Evolutionary conservation across 805 yeast species (phyloP), one percentile per base, ranked within the genome.

Genomic region (Myxozyma lipomycoides): DNA sequence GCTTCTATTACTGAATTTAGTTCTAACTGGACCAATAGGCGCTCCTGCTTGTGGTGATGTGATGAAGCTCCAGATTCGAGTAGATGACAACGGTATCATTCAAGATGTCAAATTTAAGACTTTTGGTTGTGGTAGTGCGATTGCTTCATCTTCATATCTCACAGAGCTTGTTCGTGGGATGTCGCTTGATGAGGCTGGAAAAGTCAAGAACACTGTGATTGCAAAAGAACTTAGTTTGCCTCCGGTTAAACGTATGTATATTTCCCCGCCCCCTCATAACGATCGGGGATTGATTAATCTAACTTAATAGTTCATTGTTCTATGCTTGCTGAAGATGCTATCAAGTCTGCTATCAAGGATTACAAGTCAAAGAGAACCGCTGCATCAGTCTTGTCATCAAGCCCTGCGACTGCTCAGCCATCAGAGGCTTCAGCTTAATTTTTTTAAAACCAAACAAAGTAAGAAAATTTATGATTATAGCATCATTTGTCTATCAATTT

Each of bases 21-120:
- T 18, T 18, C 23, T 39, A 30, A 26, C 18, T 5, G 6, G n/a
- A 19, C 15, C 5, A 28, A 2, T 17, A 56, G 60, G 61, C 25
- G 98, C 98, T 0, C 98, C 98, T 48, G 98, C 98, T 0, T 93
- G 98, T 73, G 98, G 98, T 49, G 98, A 93, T 73, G 98, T 93
- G 40, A 93, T 93, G 96, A 84, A 95, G 72, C 77, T 93, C 59
- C 98, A 93, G 70, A 93, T 93, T 64, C 81, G 90, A 67, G 98
- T 93, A 7, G 97, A 90, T 63, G 82, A 78, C 50, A 81, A 95
- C 22, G 98, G 98, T 1, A 76, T 86, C 47, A 93, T 93, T 61
- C 82, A 86, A 68, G 96, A 93, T 68, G 98, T 91, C 56, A 91
- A 89, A 70, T 93, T 93, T 73, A 93, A 93, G 78, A 93, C 98